phyloP scores from a whole-genome alignment of 2,329 filamentous ascomycete genomes.

The Chrysosporium keratinophilum region DNA sequence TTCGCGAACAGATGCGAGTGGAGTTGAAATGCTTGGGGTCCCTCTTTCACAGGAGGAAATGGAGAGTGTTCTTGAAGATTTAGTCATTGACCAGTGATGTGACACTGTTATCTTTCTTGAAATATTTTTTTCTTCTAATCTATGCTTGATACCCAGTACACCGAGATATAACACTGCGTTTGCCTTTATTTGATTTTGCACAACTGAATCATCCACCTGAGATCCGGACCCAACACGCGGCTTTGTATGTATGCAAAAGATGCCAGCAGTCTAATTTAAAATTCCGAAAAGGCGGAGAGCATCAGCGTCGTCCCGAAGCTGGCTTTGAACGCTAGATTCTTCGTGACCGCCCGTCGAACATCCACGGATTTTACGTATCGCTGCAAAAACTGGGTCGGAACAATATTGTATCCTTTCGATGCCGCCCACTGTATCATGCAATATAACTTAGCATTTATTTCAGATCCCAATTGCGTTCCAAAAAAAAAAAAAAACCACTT shows the following conservation, averaged over 20 bases:
- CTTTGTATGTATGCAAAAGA: not conserved
- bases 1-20: conserved; percentile 71
- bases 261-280: conserved; percentile 19
- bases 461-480: not conserved
- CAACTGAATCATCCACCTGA: not conserved
- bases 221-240: not conserved
- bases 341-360: conserved; percentile 29
- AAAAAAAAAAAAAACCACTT: not conserved
- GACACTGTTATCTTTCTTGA: not conserved
- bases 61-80: conserved; percentile 76
- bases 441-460: not conserved
- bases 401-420: conserved; percentile 38
- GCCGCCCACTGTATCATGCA: conserved; percentile 32
- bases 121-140: not conserved
- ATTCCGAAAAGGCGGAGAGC: conserved; percentile 38
- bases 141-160: conserved; percentile 6
- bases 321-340: conserved; percentile 38
- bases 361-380: conserved; percentile 34
- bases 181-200: not conserved
- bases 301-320: conserved; percentile 39
- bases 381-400: conserved; percentile 34
- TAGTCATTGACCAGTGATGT: conserved; percentile 33
- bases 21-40: conserved; percentile 73
- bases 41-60: conserved; percentile 82
- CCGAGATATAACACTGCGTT: not conserved